Evolutionary conservation across 148 eudicot species (phyloP).

Genomic region (Oxyria digyna): DNA sequence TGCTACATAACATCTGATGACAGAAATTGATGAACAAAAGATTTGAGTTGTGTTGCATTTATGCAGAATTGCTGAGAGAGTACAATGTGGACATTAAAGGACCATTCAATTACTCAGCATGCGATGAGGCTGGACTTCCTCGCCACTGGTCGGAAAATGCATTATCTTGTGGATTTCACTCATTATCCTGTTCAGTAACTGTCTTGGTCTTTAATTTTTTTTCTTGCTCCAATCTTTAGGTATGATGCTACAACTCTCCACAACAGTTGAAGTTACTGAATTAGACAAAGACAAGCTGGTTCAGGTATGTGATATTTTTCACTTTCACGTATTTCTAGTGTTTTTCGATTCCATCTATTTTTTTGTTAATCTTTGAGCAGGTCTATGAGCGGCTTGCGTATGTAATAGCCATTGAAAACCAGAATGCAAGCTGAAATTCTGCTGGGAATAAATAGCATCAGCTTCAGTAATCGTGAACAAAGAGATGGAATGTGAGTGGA

Average conservation of each 20-base stretch:
- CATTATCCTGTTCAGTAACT: no score
- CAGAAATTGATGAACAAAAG: background rate
- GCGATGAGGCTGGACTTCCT: conserved; percentile 84
- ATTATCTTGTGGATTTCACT: background rate
- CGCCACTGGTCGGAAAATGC: conserved; percentile 57
- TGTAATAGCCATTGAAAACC: conserved; percentile 56
- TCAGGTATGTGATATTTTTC: conserved; percentile 26
- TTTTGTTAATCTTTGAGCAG: conserved; percentile 16
- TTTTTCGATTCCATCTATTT: background rate
- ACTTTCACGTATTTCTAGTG: background rate
- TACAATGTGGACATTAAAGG: conserved; percentile 76
- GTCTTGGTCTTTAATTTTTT: no score
- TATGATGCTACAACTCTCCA: conserved; percentile 41
- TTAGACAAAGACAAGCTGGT: conserved; percentile 40
- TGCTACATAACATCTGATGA: background rate
- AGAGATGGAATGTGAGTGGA: no score
- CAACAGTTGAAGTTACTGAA: conserved; percentile 10
- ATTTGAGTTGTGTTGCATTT: no score
- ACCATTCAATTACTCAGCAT: conserved; percentile 76
- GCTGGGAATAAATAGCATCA: background rate
- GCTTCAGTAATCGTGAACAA: background rate
- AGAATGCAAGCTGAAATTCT: conserved; percentile 34
- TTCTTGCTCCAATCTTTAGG: conserved; percentile 38
- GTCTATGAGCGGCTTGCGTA: conserved; percentile 61
- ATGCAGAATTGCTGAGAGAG: conserved; percentile 61